Base-by-base conservation (phyloP, 108 stramenopile genomes). In the Epipyxis sp. region DNA sequence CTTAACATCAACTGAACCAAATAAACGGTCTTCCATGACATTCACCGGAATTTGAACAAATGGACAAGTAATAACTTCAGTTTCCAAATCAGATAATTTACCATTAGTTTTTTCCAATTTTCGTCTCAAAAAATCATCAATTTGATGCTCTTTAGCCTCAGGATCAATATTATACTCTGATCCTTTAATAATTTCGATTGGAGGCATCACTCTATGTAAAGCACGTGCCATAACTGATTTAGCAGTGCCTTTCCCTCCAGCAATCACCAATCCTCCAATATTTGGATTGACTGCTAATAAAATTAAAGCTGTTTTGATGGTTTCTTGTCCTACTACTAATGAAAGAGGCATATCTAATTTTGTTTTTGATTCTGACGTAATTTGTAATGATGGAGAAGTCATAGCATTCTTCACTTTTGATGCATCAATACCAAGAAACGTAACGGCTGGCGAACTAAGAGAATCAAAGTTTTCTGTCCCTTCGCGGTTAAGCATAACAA, bases 11-110 rank as follows among this genome's bases (percentile, higher is more conserved):
- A 93, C 93, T 65, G 92, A 90, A 59, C 96, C 96, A 62, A 94
- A 86, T 59, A 95, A 90, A 80, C 94, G 89, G 86, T 96, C 96
- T 77, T 97, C 96, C 94, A 95, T 95, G 1, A 95, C 96, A 78
- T 94, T 94, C 67, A 97, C 78, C 0, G 96, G 96, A 25, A 97
- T 91, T 80, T 97, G 94, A 0, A 97, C 96, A 69, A 97, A 95
- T 0, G 96, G 96, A 2, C 90, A 83, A 0, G 76, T 77, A 50
- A 97, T 91, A 16, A 95, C 78, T 81, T 96, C 95, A 39, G 92
- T 93, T 76, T 97, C 96, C 1, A 93, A 84, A 72, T 94, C 92
- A 32, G 37, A 43, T 6, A 97, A 86, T 0, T 92, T 88, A 27
- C 85, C 85, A 39, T 92, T 94, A 1, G 93, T 94, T 50, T 86